Evolutionary conservation across 768 basidiomycete genomes (phyloP), one percentile per base, ranked within the genome.

Genomic region (Pleurotus platypus): DNA sequence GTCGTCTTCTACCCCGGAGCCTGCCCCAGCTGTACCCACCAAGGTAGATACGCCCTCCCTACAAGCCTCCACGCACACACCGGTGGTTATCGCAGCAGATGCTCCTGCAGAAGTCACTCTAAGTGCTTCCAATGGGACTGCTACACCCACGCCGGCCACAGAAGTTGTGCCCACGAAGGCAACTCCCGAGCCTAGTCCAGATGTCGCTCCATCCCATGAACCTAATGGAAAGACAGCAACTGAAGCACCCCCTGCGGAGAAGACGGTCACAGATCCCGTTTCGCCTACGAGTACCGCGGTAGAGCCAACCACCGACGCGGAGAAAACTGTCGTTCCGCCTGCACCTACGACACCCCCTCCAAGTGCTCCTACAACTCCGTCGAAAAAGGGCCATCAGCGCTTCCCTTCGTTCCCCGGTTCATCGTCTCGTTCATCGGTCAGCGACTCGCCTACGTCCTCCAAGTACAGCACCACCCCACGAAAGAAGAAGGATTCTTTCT

Each of bases 401-500:
- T 54, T 54, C 51, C 51, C 51, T 12, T 54, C 51, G 11, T 20
- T 54, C 37, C 16, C 49, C 5, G 49, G 49, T 5, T 51, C 49
- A 13, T 54, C 57, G 5, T 12, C 30, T 9, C 20, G 45, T n/a
- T 56, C 42, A 13, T 24, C 38, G 37, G 51, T 15, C 11, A 27
- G 26, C 18, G 20, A 35, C 27, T 49, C 70, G 24, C 64, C 67
- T 5, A 60, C 69, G 2, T 62, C 76, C 24, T 74, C 77, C 7
- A 74, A 67, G 55, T 69, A 71, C 55, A 72, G 70, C 18, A 71
- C 75, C 1, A 53, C 62, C n/a, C 68, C 66, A 13, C 72, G 77
- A 57, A 84, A 84, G 72, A 86, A 83, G 65, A 73, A 74, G 46
- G 65, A 69, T 5, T 84, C 84, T 13, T 64, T 86, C 27, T 75